Evolutionary conservation across 139 green algal genomes (phyloP), one percentile per base, ranked within the genome.

Genomic region (Chlamydomonas eustigma): DNA sequence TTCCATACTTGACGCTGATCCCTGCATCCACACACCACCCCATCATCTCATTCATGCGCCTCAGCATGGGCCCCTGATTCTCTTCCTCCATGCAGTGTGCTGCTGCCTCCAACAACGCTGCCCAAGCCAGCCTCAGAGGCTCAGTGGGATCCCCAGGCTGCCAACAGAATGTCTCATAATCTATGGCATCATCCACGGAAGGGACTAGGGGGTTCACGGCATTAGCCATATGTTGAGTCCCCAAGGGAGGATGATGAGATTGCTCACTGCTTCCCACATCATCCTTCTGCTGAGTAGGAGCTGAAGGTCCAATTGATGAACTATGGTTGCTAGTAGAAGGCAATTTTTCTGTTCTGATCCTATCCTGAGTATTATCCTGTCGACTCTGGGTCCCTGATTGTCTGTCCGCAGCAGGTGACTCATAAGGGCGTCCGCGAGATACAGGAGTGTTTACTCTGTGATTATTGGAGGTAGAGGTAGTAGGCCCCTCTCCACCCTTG

Each of bases 1-100:
- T 70, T 4, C 82, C 78, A 33, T 87, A 87, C 58, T 87, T 87
- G 38, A 83, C 71, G 31, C 76, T 81, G 78, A 87, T 83, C 73
- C 82, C 82, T 1, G 66, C 73, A 1, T 75, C 76, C 3, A 2
- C 73, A 31, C 37, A 73, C 33, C 31, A 39, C 31, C 66, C 68
- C 63, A 80, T 39, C 76, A 87, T 71, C 18, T 73, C 66, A 32
- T 65, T 24, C 1, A 84, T 69, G 28, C 63, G 38, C 37, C 2
- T 4, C 39, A 83, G 68, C 75, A 87, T 65, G 3, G 30, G 2
- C 31, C 76, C 72, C 72, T 84, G 78, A 67, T 74, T 64, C 33
- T 28, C 31, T 25, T 35, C 12, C 18, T 83, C 78, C 35, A 39
- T 34, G 76, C 82, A 83, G 22, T 44, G 38, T 0, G 76, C 82